Conservation (phyloP, 768 basidiomycete species). For the Pleurotus pulmonarius region DNA sequence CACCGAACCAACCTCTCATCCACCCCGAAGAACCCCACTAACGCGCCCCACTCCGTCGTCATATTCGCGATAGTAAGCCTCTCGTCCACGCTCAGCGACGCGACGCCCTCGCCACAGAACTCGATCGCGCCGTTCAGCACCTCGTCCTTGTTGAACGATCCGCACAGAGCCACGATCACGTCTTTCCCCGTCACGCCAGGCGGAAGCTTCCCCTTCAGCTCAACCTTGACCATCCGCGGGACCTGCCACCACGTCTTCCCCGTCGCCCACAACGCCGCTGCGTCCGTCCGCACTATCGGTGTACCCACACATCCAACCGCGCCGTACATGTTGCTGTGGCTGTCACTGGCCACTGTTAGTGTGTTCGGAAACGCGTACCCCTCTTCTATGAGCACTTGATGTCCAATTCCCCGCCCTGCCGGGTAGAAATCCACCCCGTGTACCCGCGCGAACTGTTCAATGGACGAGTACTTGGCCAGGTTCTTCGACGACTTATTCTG, state of each 20-base stretch:
- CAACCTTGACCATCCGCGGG: constrained; percentile 93
- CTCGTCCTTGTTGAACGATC: constrained; percentile 93
- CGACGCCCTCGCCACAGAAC: constrained; percentile 87
- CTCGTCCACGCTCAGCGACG: constrained; percentile 80
- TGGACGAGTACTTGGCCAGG: constrained; percentile 85
- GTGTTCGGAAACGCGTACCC: constrained; percentile 97
- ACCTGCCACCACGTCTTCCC: constrained; percentile 99
- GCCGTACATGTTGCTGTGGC: constrained; percentile 99
- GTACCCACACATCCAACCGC: constrained; percentile 97
- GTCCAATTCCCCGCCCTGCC: constrained; percentile 95
- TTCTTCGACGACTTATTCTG: constrained; percentile 94
- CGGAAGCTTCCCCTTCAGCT: constrained; percentile 75
- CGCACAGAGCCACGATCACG: constrained; percentile 94
- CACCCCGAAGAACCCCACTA: constrained; percentile 92
- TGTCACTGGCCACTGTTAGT: constrained; percentile 93
- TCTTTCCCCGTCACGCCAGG: constrained; percentile 97
- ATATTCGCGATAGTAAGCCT: constrained; percentile 97
- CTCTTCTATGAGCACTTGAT: constrained; percentile 96
- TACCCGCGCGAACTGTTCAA: constrained; percentile 84
- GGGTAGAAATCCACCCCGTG: constrained; percentile 94
- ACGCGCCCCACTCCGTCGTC: constrained; percentile 99
- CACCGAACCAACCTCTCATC: constrained; percentile 79
- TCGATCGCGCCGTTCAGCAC: constrained; percentile 97
- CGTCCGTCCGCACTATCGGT: constrained; percentile 93
- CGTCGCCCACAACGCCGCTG: constrained; percentile 95